Conservation (phyloP, 257 asterid genomes). For the Solanum lignicaule region DNA sequence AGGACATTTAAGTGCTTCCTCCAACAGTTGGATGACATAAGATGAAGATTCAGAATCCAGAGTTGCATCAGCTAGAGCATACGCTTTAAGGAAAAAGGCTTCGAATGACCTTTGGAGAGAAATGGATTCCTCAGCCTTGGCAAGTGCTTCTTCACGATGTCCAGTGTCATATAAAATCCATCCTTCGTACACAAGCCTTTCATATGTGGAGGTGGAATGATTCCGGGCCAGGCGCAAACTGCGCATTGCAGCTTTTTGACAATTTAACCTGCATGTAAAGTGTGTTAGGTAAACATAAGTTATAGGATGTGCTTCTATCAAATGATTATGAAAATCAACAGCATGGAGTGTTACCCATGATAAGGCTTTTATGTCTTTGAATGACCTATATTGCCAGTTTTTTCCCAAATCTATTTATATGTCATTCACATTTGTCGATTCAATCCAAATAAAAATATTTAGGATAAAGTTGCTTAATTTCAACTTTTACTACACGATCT, state of each 20-base stretch:
- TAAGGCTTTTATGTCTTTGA: background rate
- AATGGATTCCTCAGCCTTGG: slow-evolving; percentile 38
- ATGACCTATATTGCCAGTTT: background rate
- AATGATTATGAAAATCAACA: background rate
- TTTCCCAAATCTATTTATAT: background rate
- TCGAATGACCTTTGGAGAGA: slow-evolving; percentile 41
- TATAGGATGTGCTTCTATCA: background rate
- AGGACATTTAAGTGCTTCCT: slow-evolving; percentile 43
- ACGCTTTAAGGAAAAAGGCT: slow-evolving; percentile 44
- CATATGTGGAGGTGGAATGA: slow-evolving; percentile 23
- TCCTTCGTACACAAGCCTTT: slow-evolving; percentile 39
- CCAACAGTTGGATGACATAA: slow-evolving; percentile 32
- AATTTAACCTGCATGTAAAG: slow-evolving; percentile 27
- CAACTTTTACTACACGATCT: background rate
- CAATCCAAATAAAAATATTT: background rate
- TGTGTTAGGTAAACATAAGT: background rate
- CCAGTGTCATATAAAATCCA: slow-evolving; percentile 47
- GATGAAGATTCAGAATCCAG: slow-evolving; percentile 35
- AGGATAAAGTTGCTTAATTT: background rate
- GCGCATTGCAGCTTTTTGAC: slow-evolving; percentile 47
- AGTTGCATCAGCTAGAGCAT: slow-evolving; percentile 34
- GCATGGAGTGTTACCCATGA: background rate
- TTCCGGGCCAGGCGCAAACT: slow-evolving; percentile 40
- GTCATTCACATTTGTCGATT: background rate
- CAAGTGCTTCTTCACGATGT: slow-evolving; percentile 39